phyloP scores from a whole-genome alignment of 805 yeast species.

The Cephaloascus albidus region DNA sequence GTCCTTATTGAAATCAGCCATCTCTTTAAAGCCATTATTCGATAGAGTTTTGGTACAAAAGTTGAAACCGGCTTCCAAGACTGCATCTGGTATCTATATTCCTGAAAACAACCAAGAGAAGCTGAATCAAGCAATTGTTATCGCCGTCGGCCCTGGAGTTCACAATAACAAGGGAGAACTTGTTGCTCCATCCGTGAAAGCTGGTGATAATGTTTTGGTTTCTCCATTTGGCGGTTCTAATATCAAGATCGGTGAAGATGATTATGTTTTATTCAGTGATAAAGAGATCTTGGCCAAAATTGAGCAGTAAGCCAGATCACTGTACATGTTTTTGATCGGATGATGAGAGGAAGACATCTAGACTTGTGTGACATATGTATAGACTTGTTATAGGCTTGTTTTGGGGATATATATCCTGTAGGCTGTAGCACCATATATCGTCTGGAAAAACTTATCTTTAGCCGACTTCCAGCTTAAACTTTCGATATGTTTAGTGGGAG shows the following conservation, averaged over 20 bases:
- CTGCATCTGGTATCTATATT: slow-evolving; percentile 34
- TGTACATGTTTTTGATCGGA: too few species aligned
- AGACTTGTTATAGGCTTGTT: too few species aligned
- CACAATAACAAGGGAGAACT: slow-evolving; percentile 28
- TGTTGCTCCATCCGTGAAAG: slow-evolving; percentile 29
- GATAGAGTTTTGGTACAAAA: slow-evolving; percentile 40
- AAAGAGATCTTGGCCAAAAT: slow-evolving; percentile 39
- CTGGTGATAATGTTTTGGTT: slow-evolving; percentile 38
- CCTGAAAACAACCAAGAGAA: slow-evolving; percentile 40
- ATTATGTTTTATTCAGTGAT: slow-evolving; percentile 35
- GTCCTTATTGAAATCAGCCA: slow-evolving; percentile 32
- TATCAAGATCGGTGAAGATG: slow-evolving; percentile 35
- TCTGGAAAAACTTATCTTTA: too few species aligned
- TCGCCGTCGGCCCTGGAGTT: slow-evolving; percentile 37
- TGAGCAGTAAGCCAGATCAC: slow-evolving; percentile 18
- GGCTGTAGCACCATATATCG: too few species aligned
- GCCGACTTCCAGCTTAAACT: too few species aligned
- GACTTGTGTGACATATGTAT: too few species aligned
- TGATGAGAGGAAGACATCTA: too few species aligned
- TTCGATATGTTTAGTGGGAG: too few species aligned
- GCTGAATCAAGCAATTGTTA: slow-evolving; percentile 34
- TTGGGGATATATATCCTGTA: too few species aligned
- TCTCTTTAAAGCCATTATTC: slow-evolving; percentile 34
- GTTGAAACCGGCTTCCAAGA: slow-evolving; percentile 34
- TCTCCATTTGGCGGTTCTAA: slow-evolving; percentile 36